Conservation (phyloP, 108 stramenopile genomes). For the Cylindrotheca closterium region DNA sequence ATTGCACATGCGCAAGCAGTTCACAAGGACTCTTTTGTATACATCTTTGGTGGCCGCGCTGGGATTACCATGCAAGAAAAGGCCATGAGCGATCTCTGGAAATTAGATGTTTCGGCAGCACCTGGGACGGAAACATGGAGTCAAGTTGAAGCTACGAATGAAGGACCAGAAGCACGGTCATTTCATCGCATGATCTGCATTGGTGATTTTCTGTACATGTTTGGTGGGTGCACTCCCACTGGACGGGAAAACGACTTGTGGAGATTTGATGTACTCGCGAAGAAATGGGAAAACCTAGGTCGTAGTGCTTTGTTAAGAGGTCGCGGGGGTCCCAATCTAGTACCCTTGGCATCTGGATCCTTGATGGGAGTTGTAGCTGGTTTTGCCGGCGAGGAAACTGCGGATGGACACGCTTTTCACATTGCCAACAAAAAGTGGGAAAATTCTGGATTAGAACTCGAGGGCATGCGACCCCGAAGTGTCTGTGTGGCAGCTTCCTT, state of each 20-base stretch:
- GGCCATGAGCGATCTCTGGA: conserved; percentile 67
- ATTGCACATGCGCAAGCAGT: conserved; percentile 67
- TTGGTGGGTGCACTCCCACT: conserved; percentile 59
- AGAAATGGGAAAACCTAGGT: conserved; percentile 35
- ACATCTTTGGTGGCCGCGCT: conserved; percentile 66
- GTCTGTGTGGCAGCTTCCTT: conserved; percentile 54
- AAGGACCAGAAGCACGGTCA: conserved; percentile 53
- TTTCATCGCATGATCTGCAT: conserved; percentile 65
- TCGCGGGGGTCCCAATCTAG: conserved; percentile 60
- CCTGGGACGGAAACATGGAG: conserved; percentile 37
- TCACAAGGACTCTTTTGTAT: conserved; percentile 23
- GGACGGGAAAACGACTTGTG: conserved; percentile 61
- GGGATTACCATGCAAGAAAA: conserved; percentile 60
- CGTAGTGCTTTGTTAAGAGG: conserved; percentile 32
- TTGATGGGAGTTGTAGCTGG: conserved; percentile 54
- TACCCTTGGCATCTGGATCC: conserved; percentile 25
- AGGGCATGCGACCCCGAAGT: conserved; percentile 51
- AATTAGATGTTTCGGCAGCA: conserved; percentile 27
- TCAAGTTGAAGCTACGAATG: conserved; percentile 11
- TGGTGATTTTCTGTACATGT: conserved; percentile 46
- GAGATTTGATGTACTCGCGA: conserved; percentile 42
- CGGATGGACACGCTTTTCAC: conserved; percentile 61
- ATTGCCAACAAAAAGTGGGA: conserved; percentile 22
- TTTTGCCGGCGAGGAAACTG: conserved; percentile 65
- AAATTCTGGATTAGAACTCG: background rate